Percentiles rank a stretch among this genome's conserved stretches.
Evolutionary conservation across 495 filamentous ascomycete genomes (phyloP).

Genomic region (Staphylotrichum tortipilum): DNA sequence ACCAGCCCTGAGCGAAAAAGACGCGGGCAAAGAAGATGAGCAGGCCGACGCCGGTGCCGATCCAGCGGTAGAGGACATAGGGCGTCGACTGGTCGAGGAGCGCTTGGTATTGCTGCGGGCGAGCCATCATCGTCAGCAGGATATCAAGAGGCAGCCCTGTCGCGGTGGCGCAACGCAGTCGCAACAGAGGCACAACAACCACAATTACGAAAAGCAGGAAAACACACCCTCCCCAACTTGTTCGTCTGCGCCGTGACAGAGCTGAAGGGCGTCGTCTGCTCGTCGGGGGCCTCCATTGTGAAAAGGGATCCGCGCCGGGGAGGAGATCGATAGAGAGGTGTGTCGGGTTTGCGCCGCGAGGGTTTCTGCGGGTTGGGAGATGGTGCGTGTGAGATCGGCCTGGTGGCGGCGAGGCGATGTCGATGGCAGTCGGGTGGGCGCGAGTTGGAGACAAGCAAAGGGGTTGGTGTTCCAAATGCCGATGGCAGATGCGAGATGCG

Average conservation of each 20-base stretch:
- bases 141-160: no score
- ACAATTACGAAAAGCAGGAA: no score
- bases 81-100: conserved; percentile 89
- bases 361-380: background rate
- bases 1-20: conserved; percentile 90
- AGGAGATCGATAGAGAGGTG: no score
- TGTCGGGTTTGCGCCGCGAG: no score
- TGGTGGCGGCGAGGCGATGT: background rate
- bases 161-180: no score
- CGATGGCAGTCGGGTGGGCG: no score
- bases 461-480: no score
- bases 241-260: conserved; percentile 22
- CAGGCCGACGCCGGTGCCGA: conserved; percentile 64
- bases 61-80: conserved; percentile 80
- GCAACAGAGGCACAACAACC: no score
- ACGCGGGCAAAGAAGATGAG: conserved; percentile 80
- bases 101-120: conserved; percentile 76
- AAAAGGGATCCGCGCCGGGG: background rate
- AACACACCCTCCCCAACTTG: conserved; percentile 37
- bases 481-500: background rate
- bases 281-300: conserved; percentile 21
- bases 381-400: background rate
- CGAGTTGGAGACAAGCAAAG: background rate
- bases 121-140: no score
- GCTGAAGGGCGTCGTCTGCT: conserved; percentile 26